These are phyloP conservation scores for Fomitopsis betulina DNA, from an alignment of 1,284 basidiomycete genomes.

Conservation along the genomic window DNA sequence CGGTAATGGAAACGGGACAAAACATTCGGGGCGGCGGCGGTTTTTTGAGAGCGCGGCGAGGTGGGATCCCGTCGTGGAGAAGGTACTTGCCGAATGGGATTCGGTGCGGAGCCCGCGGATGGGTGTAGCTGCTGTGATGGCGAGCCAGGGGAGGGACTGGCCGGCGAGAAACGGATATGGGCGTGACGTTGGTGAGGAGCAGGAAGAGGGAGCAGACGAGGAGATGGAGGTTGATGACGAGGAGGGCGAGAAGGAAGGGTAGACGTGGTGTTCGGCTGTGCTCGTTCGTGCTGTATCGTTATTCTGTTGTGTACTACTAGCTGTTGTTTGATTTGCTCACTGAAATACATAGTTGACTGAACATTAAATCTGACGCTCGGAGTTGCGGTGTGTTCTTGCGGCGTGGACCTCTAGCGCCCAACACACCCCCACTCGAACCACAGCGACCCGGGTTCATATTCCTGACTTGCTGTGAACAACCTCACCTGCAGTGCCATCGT, in stretches of 20 bases:
- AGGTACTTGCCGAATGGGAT: slow-evolving; percentile 12
- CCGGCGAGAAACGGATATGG: slow-evolving; percentile 10
- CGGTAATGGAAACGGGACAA: slow-evolving; percentile 14
- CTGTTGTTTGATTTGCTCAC: background rate
- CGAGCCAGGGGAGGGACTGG: slow-evolving; percentile 1
- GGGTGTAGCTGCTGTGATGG: slow-evolving; percentile 14
- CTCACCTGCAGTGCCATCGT: too few relatives aligned
- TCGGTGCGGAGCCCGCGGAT: slow-evolving; percentile 7
- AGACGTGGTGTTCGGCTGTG: background rate
- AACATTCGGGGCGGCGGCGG: slow-evolving; percentile 26
- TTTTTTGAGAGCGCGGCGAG: slow-evolving; percentile 54
- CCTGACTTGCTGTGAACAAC: too few relatives aligned
- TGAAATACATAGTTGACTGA: too few relatives aligned
- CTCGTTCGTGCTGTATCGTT: background rate
- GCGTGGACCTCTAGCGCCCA: too few relatives aligned
- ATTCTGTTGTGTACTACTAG: background rate
- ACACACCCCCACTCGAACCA: too few relatives aligned
- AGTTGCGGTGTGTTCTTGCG: too few relatives aligned
- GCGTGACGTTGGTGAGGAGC: slow-evolving; percentile 8
- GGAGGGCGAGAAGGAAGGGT: background rate
- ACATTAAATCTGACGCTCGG: too few relatives aligned
- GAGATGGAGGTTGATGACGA: slow-evolving; percentile 16
- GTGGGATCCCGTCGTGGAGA: slow-evolving; percentile 32
- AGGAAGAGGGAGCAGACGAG: slow-evolving; percentile 16
- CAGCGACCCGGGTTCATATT: too few relatives aligned